Base-by-base conservation (phyloP, 805 yeast species). In the Lipomyces sp. region DNA sequence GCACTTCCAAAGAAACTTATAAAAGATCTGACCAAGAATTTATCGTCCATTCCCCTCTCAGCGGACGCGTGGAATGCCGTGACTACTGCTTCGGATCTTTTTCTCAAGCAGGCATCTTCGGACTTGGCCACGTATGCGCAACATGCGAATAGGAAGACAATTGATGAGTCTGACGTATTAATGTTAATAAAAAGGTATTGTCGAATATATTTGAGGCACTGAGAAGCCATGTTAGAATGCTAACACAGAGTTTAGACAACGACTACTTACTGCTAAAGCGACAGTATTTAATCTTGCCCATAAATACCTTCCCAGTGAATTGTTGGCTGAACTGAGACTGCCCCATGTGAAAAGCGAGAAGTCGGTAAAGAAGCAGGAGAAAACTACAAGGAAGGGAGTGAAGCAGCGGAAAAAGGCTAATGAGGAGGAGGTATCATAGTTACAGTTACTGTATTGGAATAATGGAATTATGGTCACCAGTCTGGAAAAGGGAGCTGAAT, bases 121-220 rank as follows among this genome's bases (percentile, higher is more conserved):
- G 81, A 77, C 62, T 62, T 80, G 4, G 60, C 64, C 0, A 75
- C 77, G 0, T 80, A 78, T 57, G 72, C 81, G 0, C 68, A 69
- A 1, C 82, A 80, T 64, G 74, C 79, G 0, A 69, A 65, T 37
- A 56, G 75, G n/a, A 72, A 70, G 48, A 70, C 70, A 1, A 72
- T 80, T 4, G 75, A 76, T 15, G 66, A 75, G 8, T 66, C 70
- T 10, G 73, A 77, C 18, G 73, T 74, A 3, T 62, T 71, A 48
- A 64, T 75, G 13, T 62, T 80, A 33, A 39, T 78, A 69, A 73
- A 74, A 58, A 70, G 81, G 60, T 57, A 57, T n/a, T 24, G 6
- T 7, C 24, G 34, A 29, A 15, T 18, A 6, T 13, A 29, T 11
- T 51, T 29, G 54, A 29, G 8, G 1, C 11, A 32, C 15, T 29